Percentiles rank a stretch among this genome's conserved stretches.
These are phyloP conservation scores for Candida labiduridarum DNA, from an alignment of 1,139 yeast species.

Conservation along the genomic window DNA sequence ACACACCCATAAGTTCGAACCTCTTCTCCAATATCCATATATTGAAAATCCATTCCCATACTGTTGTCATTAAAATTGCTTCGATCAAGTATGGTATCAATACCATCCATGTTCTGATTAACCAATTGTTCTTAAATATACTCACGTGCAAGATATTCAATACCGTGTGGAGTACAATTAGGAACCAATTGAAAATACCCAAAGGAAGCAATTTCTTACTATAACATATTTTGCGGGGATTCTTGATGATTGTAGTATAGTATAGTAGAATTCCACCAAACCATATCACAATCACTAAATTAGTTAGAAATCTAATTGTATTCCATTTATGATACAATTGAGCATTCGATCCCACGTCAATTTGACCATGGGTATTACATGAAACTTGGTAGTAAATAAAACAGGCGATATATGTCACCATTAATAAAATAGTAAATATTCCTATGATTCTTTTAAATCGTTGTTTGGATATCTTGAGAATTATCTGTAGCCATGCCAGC, in stretches of 20 bases:
- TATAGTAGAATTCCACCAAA: slow-evolving; percentile 28
- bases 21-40: slow-evolving; percentile 45
- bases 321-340: slow-evolving; percentile 21
- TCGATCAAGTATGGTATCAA: slow-evolving; percentile 40
- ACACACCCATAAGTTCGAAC: slow-evolving; percentile 47
- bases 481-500: slow-evolving; percentile 45
- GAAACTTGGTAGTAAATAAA: slow-evolving; percentile 19
- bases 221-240: slow-evolving; percentile 37
- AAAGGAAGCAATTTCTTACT: slow-evolving; percentile 41
- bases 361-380: slow-evolving; percentile 13
- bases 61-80: slow-evolving; percentile 39
- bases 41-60: slow-evolving; percentile 57
- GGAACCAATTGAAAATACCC: slow-evolving; percentile 40
- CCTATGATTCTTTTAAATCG: slow-evolving; percentile 23
- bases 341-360: slow-evolving; percentile 3
- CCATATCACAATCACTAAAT: slow-evolving; percentile 29
- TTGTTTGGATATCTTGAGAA: slow-evolving; percentile 24
- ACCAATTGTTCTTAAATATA: slow-evolving; percentile 33
- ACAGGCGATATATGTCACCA: slow-evolving; percentile 22
- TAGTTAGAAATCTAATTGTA: slow-evolving; percentile 25
- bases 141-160: slow-evolving; percentile 32
- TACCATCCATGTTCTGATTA: slow-evolving; percentile 40
- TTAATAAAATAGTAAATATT: slow-evolving; percentile 21
- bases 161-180: slow-evolving; percentile 31
- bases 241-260: slow-evolving; percentile 32